Conservation (phyloP, 2,329 filamentous ascomycete genomes). For the Sclerotinia borealis region DNA sequence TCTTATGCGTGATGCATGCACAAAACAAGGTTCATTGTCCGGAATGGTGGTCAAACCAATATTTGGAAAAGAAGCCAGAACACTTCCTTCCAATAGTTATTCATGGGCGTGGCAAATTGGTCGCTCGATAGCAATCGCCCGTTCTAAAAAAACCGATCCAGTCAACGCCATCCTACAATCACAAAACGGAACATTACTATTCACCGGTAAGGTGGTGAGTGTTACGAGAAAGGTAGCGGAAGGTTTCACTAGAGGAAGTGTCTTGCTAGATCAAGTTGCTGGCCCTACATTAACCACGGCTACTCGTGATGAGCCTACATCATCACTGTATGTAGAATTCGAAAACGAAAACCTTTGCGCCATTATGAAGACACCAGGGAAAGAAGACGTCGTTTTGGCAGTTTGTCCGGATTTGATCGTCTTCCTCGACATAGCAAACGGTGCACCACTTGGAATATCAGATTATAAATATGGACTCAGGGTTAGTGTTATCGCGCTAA, state of each 20-base stretch:
- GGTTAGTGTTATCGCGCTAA: conserved; percentile 45
- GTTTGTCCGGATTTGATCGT: conserved; percentile 30
- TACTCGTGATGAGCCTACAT: neutral
- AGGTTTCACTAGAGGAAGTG: conserved; percentile 29
- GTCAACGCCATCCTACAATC: conserved; percentile 24
- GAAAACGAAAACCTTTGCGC: conserved; percentile 31
- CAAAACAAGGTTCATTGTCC: conserved; percentile 24
- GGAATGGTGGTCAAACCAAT: conserved; percentile 29
- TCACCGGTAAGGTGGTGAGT: conserved; percentile 29
- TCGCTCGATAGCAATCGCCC: conserved; percentile 45
- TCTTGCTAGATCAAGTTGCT: conserved; percentile 22
- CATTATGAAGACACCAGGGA: conserved; percentile 17
- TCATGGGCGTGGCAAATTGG: conserved; percentile 46
- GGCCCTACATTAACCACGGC: neutral
- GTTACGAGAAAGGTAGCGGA: conserved; percentile 25
- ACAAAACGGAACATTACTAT: conserved; percentile 28
- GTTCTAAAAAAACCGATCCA: conserved; percentile 26
- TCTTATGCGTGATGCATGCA: conserved; percentile 28
- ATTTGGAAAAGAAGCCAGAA: conserved; percentile 26
- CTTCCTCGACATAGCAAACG: conserved; percentile 40
- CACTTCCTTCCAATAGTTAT: conserved; percentile 28
- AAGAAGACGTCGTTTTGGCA: conserved; percentile 23
- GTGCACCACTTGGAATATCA: conserved; percentile 44
- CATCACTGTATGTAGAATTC: conserved; percentile 25
- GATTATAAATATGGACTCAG: conserved; percentile 46